Base-by-base conservation (phyloP, 345 rosid genomes). In the Citrus australasica region DNA sequence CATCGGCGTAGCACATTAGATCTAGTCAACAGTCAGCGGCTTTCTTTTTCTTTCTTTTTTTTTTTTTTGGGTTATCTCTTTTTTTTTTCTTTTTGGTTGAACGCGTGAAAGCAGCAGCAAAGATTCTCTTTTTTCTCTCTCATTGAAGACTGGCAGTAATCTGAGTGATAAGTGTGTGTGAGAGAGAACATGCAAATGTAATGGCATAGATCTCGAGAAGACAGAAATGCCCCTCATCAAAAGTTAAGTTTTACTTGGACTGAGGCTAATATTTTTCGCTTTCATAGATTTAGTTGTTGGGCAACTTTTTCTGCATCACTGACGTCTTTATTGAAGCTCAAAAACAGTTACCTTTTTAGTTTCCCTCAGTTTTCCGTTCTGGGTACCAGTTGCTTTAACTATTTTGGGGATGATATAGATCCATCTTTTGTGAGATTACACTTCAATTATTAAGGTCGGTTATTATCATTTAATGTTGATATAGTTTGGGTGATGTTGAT, bases 191-290 rank as follows among this genome's bases (percentile, higher is more conserved):
- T 76, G 86, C 74, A 56, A 74, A 68, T 71, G 74, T 9, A 35
- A 46, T 78, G 71, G 85, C 88, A 79, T 81, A 85, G 84, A 85
- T 87, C 88, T 75, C 82, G 76, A 84, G 83, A 79, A 80, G 84
- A 63, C 78, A 19, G 73, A 65, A 69, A 72, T 76, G 76, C 77
- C 79, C 76, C 78, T 78, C 74, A 40, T 70, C 51, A 32, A 74
- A 65, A 30, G n/a, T 68, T 60, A 71, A 48, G 42, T 61, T 9
- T 22, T 22, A 46, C 27, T 3, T 6, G 76, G 66, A 59, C 53
- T 14, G 53, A 48, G 67, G 19, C 32, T 51, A 30, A 22, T 21
- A 21, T 67, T 53, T 69, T 40, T 42, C 27, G 46, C 55, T 42
- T 42, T 69, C 56, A 42, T 25, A 40, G 33, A 40, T 25, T 69